Conservation (phyloP, 2,329 filamentous ascomycete genomes). For the Nothopassalora personata region DNA sequence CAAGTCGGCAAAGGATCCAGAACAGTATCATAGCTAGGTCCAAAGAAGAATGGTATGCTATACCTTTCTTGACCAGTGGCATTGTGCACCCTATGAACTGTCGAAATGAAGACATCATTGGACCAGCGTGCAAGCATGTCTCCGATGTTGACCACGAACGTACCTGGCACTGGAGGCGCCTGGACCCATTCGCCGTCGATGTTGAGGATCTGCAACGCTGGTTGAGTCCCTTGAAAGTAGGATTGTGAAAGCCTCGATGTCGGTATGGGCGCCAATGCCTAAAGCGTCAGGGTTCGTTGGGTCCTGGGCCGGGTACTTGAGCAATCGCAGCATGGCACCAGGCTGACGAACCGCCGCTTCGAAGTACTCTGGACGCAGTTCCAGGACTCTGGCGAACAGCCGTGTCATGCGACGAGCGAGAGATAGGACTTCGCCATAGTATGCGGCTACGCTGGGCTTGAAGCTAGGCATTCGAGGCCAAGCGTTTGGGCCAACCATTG, state of each 20-base stretch:
- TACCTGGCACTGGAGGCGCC: slow-evolving; percentile 41
- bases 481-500: slow-evolving; percentile 19
- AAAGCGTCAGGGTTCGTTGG: slow-evolving; percentile 24
- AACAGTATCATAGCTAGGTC: slow-evolving; percentile 35
- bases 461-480: slow-evolving; percentile 32
- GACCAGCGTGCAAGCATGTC: slow-evolving; percentile 48
- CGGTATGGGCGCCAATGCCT: slow-evolving; percentile 35
- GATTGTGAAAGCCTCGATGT: slow-evolving; percentile 27
- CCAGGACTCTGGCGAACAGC: slow-evolving; percentile 36
- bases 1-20: slow-evolving; percentile 18
- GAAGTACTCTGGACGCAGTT: slow-evolving; percentile 35
- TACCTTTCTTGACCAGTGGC: slow-evolving; percentile 36
- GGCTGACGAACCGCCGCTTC: slow-evolving; percentile 35
- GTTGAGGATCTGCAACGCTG: slow-evolving; percentile 24
- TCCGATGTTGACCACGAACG: slow-evolving; percentile 48
- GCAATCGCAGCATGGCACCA: slow-evolving; percentile 36
- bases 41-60: slow-evolving; percentile 47
- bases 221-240: slow-evolving; percentile 16
- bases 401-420: slow-evolving; percentile 36
- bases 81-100: slow-evolving; percentile 45
- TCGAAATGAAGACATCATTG: slow-evolving; percentile 42
- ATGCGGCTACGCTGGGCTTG: slow-evolving; percentile 31
- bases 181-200: slow-evolving; percentile 40
- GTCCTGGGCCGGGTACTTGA: slow-evolving; percentile 35
- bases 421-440: slow-evolving; percentile 34